Conservation (phyloP, 129 eudicot species). For the Arctium lappa region DNA sequence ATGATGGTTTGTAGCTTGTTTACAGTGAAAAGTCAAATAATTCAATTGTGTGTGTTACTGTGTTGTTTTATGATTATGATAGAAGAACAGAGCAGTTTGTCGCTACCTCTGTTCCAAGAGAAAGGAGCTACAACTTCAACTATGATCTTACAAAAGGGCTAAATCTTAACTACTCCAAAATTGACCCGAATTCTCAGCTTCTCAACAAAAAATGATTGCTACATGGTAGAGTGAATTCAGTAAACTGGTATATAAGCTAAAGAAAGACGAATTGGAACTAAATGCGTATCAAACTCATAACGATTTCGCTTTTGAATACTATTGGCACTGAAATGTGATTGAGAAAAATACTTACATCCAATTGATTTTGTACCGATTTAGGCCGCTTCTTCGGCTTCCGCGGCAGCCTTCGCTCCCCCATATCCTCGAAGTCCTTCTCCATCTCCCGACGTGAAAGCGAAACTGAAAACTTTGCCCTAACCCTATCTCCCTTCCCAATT, state of each 20-base stretch:
- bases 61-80: background rate
- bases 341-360: constrained; percentile 39
- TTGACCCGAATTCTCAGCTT: background rate
- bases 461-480: constrained; percentile 28
- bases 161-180: background rate
- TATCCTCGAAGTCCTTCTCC: constrained; percentile 49
- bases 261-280: background rate
- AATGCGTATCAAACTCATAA: background rate
- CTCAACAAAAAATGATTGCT: background rate
- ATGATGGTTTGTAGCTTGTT: background rate
- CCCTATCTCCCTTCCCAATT: background rate
- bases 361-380: constrained; percentile 38
- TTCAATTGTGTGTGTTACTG: background rate
- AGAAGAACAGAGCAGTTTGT: background rate
- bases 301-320: background rate
- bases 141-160: background rate
- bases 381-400: constrained; percentile 55
- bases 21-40: background rate
- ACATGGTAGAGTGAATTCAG: background rate
- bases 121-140: background rate
- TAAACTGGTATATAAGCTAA: background rate
- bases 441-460: constrained; percentile 44
- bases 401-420: constrained; percentile 35
- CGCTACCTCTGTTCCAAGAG: background rate
- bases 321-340: background rate